These are phyloP conservation scores for Cryptosporidium ubiquitum DNA, from an alignment of 169 alveolate species.

Conservation along the genomic window DNA sequence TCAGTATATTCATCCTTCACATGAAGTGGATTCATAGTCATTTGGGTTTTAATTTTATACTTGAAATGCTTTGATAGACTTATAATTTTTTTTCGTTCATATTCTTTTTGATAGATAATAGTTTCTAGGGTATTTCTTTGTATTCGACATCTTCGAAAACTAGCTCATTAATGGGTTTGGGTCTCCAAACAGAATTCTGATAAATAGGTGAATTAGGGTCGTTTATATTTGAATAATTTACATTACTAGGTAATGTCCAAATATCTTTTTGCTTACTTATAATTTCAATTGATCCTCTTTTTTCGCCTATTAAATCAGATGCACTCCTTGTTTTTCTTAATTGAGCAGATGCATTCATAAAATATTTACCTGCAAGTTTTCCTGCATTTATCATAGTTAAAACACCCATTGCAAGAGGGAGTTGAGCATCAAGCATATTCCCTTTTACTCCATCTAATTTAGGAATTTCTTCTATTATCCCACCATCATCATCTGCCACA, in stretches of 20 bases:
- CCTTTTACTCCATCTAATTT: neutral
- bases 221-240: constrained; percentile 7
- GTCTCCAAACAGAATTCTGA: constrained; percentile 68
- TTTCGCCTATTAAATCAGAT: constrained; percentile 43
- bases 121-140: constrained; percentile 19
- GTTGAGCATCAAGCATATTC: constrained; percentile 56
- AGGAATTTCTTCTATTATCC: neutral
- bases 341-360: constrained; percentile 41
- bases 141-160: constrained; percentile 43
- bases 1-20: constrained; percentile 29
- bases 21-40: constrained; percentile 55
- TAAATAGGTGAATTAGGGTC: constrained; percentile 6
- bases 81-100: neutral
- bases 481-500: constrained; percentile 19
- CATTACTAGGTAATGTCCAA: constrained; percentile 71
- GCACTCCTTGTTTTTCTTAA: constrained; percentile 71
- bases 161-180: constrained; percentile 60
- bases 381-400: constrained; percentile 71
- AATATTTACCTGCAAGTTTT: constrained; percentile 64
- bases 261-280: constrained; percentile 42
- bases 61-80: neutral
- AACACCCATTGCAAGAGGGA: constrained; percentile 74
- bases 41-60: constrained; percentile 68
- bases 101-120: neutral
- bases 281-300: constrained; percentile 55